Percentiles rank a stretch among this genome's conserved stretches.
Evolutionary conservation across 2,329 filamentous ascomycete genomes (phyloP).

Genomic region (Trichothecium sympodiale): DNA sequence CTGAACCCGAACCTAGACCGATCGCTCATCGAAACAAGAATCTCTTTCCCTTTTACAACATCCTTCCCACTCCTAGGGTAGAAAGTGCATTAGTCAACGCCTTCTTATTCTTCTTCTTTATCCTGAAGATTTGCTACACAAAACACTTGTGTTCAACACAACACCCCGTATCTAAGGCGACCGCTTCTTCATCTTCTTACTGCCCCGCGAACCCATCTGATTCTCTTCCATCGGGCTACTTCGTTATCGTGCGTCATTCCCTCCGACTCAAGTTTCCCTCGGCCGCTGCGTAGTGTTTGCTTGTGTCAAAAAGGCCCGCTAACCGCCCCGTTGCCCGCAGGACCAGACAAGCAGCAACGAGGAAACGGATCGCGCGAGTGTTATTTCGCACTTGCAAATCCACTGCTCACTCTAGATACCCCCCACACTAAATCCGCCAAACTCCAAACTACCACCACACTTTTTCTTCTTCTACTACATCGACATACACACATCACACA

Average conservation of each 20-base stretch:
- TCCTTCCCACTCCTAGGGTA: too few relatives aligned
- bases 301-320: too few relatives aligned
- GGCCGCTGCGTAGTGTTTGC: not conserved
- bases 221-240: slow-evolving; percentile 4
- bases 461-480: slow-evolving; percentile 3
- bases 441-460: slow-evolving; percentile 6
- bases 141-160: too few relatives aligned
- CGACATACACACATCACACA: slow-evolving; percentile 18
- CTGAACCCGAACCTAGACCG: too few relatives aligned
- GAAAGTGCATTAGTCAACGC: too few relatives aligned
- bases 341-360: slow-evolving; percentile 7
- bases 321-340: not conserved
- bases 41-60: too few relatives aligned
- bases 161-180: too few relatives aligned
- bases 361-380: slow-evolving; percentile 10
- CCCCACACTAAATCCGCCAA: slow-evolving; percentile 1
- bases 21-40: too few relatives aligned
- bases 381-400: slow-evolving; percentile 5
- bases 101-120: too few relatives aligned
- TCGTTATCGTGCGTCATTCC: slow-evolving; percentile 16
- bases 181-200: slow-evolving; percentile 1
- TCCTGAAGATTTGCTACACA: too few relatives aligned
- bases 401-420: slow-evolving; percentile 14
- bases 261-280: slow-evolving; percentile 6
- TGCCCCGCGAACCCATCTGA: slow-evolving; percentile 3